Evolutionary conservation across 2,329 filamentous ascomycete species (phyloP).

Genomic region (Delphinella strobiligena): DNA sequence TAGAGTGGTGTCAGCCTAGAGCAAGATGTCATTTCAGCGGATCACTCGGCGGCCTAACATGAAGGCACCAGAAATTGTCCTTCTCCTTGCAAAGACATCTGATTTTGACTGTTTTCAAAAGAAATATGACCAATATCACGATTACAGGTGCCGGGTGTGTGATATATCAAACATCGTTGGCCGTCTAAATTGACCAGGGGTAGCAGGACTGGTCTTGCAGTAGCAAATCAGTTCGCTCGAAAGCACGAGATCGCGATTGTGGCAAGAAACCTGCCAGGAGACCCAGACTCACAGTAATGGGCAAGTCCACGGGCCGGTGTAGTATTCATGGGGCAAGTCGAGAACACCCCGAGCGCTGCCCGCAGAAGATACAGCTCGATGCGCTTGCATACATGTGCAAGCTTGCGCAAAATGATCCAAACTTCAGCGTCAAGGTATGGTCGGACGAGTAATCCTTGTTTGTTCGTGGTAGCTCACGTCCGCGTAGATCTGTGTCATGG

Average conservation of each 20-base stretch:
- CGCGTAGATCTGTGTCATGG: not conserved
- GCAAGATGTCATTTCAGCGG: too few species aligned
- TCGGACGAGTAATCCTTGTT: not conserved
- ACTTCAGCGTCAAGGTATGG: not conserved
- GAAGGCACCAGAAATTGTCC: too few species aligned
- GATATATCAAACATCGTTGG: too few species aligned
- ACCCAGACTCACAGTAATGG: not conserved
- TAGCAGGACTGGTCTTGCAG: not conserved
- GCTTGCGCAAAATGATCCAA: not conserved
- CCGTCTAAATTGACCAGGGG: too few species aligned
- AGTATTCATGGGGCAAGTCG: not conserved
- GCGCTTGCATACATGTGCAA: not conserved
- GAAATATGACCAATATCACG: too few species aligned
- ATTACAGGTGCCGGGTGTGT: too few species aligned
- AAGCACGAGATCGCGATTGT: not conserved
- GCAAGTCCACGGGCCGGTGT: not conserved
- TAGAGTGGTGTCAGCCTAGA: too few species aligned
- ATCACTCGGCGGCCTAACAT: too few species aligned
- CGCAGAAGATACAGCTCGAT: not conserved
- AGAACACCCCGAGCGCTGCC: not conserved
- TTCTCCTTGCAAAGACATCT: too few species aligned
- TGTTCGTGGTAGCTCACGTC: not conserved
- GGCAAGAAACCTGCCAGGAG: not conserved
- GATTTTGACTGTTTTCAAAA: too few species aligned
- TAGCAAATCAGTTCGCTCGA: not conserved